Evolutionary conservation across 805 yeast genomes (phyloP).

Genomic region (Starmerella khaoyaiensis): DNA sequence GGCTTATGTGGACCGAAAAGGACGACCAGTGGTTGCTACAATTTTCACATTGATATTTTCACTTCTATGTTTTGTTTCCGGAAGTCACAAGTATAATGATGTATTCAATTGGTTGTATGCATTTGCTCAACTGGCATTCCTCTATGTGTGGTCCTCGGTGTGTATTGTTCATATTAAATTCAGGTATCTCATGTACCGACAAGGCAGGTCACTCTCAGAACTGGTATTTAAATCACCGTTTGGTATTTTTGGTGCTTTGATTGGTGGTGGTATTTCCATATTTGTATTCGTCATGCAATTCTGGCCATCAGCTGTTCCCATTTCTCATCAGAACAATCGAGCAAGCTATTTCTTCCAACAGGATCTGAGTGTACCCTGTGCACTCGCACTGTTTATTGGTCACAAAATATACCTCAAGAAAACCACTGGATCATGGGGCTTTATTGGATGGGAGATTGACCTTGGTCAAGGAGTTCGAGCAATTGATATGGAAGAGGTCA

Average conservation of each 20-base stretch:
- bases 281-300: slow-evolving; percentile 61
- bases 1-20: slow-evolving; percentile 57
- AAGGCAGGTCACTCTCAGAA: slow-evolving; percentile 57
- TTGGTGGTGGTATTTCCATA: slow-evolving; percentile 45
- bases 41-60: slow-evolving; percentile 36
- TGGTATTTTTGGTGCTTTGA: slow-evolving; percentile 56
- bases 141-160: slow-evolving; percentile 18
- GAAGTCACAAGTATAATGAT: slow-evolving; percentile 31
- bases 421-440: slow-evolving; percentile 14
- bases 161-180: slow-evolving; percentile 27
- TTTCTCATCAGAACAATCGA: slow-evolving; percentile 22
- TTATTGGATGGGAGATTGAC: slow-evolving; percentile 13
- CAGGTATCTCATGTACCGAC: slow-evolving; percentile 44
- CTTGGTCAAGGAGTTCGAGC: slow-evolving; percentile 16
- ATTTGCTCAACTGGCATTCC: slow-evolving; percentile 16
- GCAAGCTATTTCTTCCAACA: slow-evolving; percentile 39
- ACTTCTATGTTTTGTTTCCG: slow-evolving; percentile 45
- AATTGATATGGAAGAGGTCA: slow-evolving; percentile 9
- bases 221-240: slow-evolving; percentile 51
- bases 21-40: slow-evolving; percentile 68
- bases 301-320: slow-evolving; percentile 68
- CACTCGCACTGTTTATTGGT: slow-evolving; percentile 35
- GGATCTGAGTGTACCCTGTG: slow-evolving; percentile 37
- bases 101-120: slow-evolving; percentile 22
- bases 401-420: slow-evolving; percentile 35